Conservation (phyloP, 1,139 yeast genomes). For the Candida dubliniensis region DNA sequence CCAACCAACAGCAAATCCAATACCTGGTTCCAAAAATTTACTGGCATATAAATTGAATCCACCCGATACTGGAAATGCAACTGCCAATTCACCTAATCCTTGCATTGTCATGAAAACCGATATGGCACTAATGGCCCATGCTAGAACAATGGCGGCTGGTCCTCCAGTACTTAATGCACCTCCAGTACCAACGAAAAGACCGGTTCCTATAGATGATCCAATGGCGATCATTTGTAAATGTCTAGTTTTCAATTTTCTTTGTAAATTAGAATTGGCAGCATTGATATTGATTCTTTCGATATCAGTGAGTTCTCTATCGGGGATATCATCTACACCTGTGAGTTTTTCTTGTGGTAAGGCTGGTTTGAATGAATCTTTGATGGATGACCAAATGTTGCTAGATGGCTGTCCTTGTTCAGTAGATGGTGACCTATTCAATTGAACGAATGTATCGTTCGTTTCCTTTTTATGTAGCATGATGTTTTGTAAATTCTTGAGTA, state of each 20-base stretch:
- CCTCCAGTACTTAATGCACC: constrained; percentile 54
- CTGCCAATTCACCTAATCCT: constrained; percentile 41
- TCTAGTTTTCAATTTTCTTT: constrained; percentile 34
- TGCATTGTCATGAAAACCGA: constrained; percentile 37
- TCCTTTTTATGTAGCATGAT: constrained; percentile 7
- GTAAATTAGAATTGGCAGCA: constrained; percentile 41
- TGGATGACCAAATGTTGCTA: constrained; percentile 23
- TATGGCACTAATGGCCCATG: constrained; percentile 36
- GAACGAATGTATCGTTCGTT: constrained; percentile 1
- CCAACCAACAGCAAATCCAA: constrained; percentile 48
- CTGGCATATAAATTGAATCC: constrained; percentile 41
- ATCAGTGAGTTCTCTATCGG: constrained; percentile 26
- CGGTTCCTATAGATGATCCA: constrained; percentile 78
- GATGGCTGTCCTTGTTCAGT: not conserved
- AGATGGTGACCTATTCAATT: not conserved
- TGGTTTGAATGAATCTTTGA: constrained; percentile 38
- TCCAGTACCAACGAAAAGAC: constrained; percentile 36
- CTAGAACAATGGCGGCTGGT: constrained; percentile 64
- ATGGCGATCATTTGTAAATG: constrained; percentile 68
- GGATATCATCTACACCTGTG: constrained; percentile 15
- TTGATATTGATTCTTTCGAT: constrained; percentile 37
- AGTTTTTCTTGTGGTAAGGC: constrained; percentile 19
- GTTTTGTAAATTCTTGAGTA: not conserved
- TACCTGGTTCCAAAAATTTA: constrained; percentile 40
- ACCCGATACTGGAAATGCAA: constrained; percentile 42